Base-by-base conservation (phyloP, 768 basidiomycete genomes). In the Mycena albidolilacea region DNA sequence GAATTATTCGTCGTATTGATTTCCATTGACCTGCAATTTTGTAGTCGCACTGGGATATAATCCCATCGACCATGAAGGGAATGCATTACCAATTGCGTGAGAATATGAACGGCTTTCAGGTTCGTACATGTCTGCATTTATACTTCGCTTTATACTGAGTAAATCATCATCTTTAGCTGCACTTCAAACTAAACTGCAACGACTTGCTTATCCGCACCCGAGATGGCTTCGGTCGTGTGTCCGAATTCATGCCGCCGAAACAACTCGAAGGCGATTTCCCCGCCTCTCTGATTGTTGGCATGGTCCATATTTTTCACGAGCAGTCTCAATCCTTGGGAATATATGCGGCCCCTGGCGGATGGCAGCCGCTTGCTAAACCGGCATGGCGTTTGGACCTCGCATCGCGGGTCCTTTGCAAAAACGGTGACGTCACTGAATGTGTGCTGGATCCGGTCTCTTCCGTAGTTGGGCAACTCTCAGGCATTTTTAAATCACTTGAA, bases 231-330 rank as follows among this genome's bases (percentile, higher is more conserved):
- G 19, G 39, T 6, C 43, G 15, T 11, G 69, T 62, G 5, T 72
- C 70, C 7, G 70, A 72, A 57, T 72, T 72, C 35, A 48, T 72
- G 5, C 50, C 70, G 12, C 43, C 50, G 7, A 21, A 61, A 17
- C 12, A 30, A 3, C 52, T 72, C 4, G 41, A 67, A 44, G 70
- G 70, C n/a, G 70, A 72, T 39, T 44, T 72, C 19, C 70, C 70
- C 12, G 21, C 6, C 1, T 15, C 23, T 62, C 46, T 72, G 10
- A n/a, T 66, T 1, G 8, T 19, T 11, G 46, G 19, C n/a, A 61
- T 43, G 57, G 57, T 67, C 19, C 70, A 72, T n/a, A 6, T 72
- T 41, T 72, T 72, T 50, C 64, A 62, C 39, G 70, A 72, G 30
- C 14, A 14, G 2, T 30, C 23, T 35, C 58, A 67, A 12, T 38